A percentile compares a stretch with the other conserved stretches of the same genome.
Evolutionary conservation across 352 stramenopile species (phyloP).

Genomic region (Phytophthora podocarpi): DNA sequence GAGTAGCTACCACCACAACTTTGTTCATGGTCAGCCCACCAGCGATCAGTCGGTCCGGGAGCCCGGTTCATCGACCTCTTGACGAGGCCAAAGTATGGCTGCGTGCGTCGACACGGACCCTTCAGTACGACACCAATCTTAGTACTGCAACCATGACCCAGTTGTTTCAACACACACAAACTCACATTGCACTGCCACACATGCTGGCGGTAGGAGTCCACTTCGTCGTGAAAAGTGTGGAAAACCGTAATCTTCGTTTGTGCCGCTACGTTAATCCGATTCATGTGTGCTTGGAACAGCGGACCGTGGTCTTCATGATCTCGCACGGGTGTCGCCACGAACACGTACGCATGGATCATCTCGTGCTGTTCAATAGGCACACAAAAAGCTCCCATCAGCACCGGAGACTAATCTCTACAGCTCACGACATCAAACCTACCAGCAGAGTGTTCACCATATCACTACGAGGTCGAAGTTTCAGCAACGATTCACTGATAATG

Average conservation of each 20-base stretch:
- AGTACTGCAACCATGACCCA: neutral
- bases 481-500: conserved; percentile 77
- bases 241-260: conserved; percentile 86
- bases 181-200: conserved; percentile 87
- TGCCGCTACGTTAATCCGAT: conserved; percentile 70
- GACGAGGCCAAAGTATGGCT: conserved; percentile 84
- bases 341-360: conserved; percentile 92
- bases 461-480: conserved; percentile 78
- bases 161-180: neutral
- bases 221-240: conserved; percentile 91
- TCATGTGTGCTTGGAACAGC: conserved; percentile 83
- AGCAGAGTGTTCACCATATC: conserved; percentile 90
- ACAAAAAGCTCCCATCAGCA: neutral
- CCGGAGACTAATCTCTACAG: neutral
- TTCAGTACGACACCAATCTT: conserved; percentile 17
- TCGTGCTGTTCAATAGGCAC: conserved; percentile 62
- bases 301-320: conserved; percentile 89
- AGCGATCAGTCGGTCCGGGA: conserved; percentile 73
- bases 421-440: conserved; percentile 28
- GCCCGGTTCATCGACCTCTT: conserved; percentile 89
- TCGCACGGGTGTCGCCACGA: conserved; percentile 74
- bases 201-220: conserved; percentile 84
- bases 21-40: conserved; percentile 75
- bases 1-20: conserved; percentile 71
- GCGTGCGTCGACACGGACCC: conserved; percentile 61